Evolutionary conservation across 495 filamentous ascomycete species (phyloP).

Genomic region (Xylaria bambusicola): DNA sequence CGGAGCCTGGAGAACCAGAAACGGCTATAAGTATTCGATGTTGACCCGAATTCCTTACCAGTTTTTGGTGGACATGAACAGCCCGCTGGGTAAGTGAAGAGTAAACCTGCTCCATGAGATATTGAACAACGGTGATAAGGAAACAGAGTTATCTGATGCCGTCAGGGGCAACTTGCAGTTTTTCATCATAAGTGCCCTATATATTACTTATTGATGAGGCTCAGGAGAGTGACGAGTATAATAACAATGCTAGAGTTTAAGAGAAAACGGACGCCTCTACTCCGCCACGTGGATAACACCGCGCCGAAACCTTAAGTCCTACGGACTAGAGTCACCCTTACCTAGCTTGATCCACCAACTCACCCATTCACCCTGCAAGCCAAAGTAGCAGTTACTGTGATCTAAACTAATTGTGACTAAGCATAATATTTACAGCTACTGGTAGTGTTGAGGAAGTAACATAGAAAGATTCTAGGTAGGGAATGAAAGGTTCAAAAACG

Average conservation of each 20-base stretch:
- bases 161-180: neutral
- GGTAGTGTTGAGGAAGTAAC: too few species aligned
- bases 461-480: too few species aligned
- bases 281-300: neutral
- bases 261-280: neutral
- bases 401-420: too few species aligned
- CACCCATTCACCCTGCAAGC: too few species aligned
- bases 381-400: too few species aligned
- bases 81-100: conserved; percentile 19
- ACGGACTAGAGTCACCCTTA: too few species aligned
- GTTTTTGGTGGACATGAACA: neutral
- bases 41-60: conserved; percentile 2
- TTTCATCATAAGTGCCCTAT: neutral
- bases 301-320: neutral
- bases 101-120: conserved; percentile 25
- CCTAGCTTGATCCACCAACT: too few species aligned
- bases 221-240: neutral
- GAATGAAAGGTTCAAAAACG: too few species aligned
- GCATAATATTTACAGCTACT: too few species aligned
- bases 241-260: neutral
- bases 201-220: neutral
- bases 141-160: neutral
- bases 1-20: conserved; percentile 45
- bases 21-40: conserved; percentile 37
- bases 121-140: neutral